A percentile compares a stretch with the other conserved stretches of the same genome.
Evolutionary conservation across 192 early-diverging fungal species (phyloP).

Genomic region (Gryganskiella cystojenkinii): DNA sequence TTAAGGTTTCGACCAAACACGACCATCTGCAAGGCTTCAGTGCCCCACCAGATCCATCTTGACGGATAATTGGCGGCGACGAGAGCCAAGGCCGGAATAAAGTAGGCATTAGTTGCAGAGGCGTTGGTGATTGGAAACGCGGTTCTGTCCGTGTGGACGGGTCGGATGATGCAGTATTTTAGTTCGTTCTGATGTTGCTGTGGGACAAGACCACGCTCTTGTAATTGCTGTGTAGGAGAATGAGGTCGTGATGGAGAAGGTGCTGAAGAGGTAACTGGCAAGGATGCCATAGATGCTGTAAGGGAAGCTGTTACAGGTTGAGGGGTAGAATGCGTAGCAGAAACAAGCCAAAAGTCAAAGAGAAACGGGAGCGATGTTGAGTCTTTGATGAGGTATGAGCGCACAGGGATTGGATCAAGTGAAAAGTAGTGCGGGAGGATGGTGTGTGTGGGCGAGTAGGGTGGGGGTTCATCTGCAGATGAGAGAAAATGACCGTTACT

Average conservation of each 20-base stretch:
- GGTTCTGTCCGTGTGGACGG: constrained; percentile 30
- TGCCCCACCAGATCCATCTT: constrained; percentile 48
- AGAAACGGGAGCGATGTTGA: constrained; percentile 22
- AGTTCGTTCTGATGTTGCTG: constrained; percentile 22
- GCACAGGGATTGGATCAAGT: constrained; percentile 37
- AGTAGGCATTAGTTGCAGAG: constrained; percentile 21
- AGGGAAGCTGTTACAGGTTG: too few species aligned
- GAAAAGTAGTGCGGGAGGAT: constrained; percentile 47
- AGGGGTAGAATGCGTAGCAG: constrained; percentile 7
- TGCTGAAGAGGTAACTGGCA: too few species aligned
- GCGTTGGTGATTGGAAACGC: constrained; percentile 15
- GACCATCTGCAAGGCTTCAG: constrained; percentile 42
- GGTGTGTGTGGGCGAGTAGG: constrained; percentile 47
- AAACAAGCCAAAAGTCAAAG: constrained; percentile 32
- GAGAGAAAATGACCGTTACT: background rate
- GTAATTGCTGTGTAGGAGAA: constrained; percentile 12
- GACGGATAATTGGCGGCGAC: constrained; percentile 28
- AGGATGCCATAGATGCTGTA: too few species aligned
- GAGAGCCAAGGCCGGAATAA: constrained; percentile 30
- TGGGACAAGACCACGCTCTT: constrained; percentile 17
- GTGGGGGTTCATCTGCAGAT: constrained; percentile 31
- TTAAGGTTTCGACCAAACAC: constrained; percentile 43
- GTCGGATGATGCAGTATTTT: constrained; percentile 42
- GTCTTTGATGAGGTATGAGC: constrained; percentile 36
- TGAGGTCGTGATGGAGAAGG: constrained; percentile 14